Evolutionary conservation across 805 yeast species (phyloP).

Genomic region (Candida succiphila): DNA sequence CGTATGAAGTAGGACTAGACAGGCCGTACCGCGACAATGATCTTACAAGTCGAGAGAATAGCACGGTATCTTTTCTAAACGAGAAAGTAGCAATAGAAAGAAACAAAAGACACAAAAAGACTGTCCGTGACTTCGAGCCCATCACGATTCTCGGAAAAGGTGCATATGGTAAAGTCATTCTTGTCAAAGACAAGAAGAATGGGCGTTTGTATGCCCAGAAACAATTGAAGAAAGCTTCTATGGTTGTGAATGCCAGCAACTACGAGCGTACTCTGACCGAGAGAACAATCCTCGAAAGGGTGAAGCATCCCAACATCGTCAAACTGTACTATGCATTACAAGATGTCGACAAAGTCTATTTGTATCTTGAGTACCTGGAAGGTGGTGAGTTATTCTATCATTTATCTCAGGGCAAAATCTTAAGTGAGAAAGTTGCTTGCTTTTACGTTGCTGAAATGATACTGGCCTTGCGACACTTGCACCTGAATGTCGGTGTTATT

Average conservation of each 20-base stretch:
- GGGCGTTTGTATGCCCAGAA: constrained; percentile 76
- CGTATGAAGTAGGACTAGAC: constrained; percentile 40
- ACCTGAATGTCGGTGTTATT: constrained; percentile 62
- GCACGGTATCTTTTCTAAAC: constrained; percentile 1
- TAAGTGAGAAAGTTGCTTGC: constrained; percentile 57
- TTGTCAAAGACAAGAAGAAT: constrained; percentile 57
- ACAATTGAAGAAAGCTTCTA: constrained; percentile 73
- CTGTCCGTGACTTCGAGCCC: constrained; percentile 55
- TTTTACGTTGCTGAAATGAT: constrained; percentile 77
- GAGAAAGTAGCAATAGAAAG: neutral
- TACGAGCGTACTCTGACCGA: constrained; percentile 77
- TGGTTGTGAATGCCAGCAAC: constrained; percentile 46
- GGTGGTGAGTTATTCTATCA: constrained; percentile 82
- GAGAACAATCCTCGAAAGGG: constrained; percentile 58
- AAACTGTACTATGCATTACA: constrained; percentile 77
- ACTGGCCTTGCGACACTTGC: constrained; percentile 67
- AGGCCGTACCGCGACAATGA: constrained; percentile 24
- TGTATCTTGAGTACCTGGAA: constrained; percentile 71
- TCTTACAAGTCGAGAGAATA: constrained; percentile 3
- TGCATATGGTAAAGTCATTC: constrained; percentile 77
- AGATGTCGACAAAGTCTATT: constrained; percentile 64
- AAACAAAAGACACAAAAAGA: constrained; percentile 7
- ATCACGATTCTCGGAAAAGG: constrained; percentile 78
- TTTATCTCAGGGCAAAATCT: constrained; percentile 35
- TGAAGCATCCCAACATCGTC: constrained; percentile 75